phyloP scores from a whole-genome alignment of 202 grass and related monocot genomes.

The Schoenoplectus triqueter region DNA sequence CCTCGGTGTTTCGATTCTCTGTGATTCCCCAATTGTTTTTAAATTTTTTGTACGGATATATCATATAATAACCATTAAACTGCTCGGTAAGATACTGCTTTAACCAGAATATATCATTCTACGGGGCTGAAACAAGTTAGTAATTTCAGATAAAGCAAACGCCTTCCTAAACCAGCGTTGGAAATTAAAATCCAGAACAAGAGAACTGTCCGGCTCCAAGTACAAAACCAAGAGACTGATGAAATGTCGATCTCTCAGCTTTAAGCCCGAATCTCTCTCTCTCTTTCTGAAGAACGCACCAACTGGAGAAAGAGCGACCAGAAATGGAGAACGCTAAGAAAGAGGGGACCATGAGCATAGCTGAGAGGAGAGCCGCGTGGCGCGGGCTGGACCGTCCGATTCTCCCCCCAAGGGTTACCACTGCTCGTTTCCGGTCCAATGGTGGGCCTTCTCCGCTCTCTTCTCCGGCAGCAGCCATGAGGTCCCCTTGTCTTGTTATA shows the following conservation, averaged over 20 bases:
- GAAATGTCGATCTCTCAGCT: slow-evolving; percentile 18
- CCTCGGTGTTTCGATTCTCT: slow-evolving; percentile 14
- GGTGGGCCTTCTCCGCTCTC: background rate
- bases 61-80: no score
- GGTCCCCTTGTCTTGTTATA: slow-evolving; percentile 37
- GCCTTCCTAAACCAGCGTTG: background rate
- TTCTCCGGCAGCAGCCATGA: slow-evolving; percentile 29
- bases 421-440: slow-evolving; percentile 30
- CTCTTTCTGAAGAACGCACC: background rate
- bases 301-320: background rate
- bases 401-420: slow-evolving; percentile 37
- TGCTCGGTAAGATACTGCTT: no score
- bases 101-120: background rate
- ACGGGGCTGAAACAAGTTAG: background rate
- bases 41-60: no score
- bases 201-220: background rate
- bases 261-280: background rate
- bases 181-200: slow-evolving; percentile 14
- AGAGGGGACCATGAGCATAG: slow-evolving; percentile 34
- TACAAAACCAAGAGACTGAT: background rate
- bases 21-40: background rate
- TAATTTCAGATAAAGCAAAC: background rate
- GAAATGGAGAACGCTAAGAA: slow-evolving; percentile 28
- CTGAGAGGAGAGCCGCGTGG: slow-evolving; percentile 38
- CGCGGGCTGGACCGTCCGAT: slow-evolving; percentile 29